Base-by-base conservation (phyloP, 2,329 filamentous ascomycete genomes). In the Ceratocystis alfenasii region DNA sequence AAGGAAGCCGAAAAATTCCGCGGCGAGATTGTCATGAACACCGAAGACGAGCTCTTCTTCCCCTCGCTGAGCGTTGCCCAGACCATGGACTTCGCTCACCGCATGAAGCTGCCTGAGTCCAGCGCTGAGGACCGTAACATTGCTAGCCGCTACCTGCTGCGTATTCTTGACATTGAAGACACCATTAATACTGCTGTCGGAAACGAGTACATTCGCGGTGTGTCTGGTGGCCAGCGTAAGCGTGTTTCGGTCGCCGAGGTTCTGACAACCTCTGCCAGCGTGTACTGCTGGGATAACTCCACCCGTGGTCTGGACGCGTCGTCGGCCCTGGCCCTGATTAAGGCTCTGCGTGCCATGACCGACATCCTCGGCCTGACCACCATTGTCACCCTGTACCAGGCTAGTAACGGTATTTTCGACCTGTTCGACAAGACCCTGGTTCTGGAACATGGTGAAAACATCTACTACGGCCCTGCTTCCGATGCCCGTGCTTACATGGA, bases 251-350 rank as follows among this genome's bases (percentile, higher is more conserved):
- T 86, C 69, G 79, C 83, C 61, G 83, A 86, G 73, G 82, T 82
- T 10, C 77, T 81, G 7, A 76, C 85, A 17, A 83, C 82, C 15
- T 79, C 78, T 36, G 80, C 82, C 2, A 82, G 82, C 7, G 75
- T 85, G 17, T 83, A 85, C 72, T 84, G 82, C 77, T 85, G 83
- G 83, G 83, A 90, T 71, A 90, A 90, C 77, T 86, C 82, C 50
- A 90, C 87, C 30, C 80, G 87, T 75, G 87, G 87, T 75, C 78
- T 90, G 36, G 87, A 90, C 75, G 86, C 82, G 44, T 87, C 87
- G 75, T 90, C 89, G 74, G 87, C 87, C 63, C 81, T 90, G 68
- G 87, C 89, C 74, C 90, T 90, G 73, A 86, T 83, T 75, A 87
- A 83, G 75, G 89, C 86, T 0, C 77, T 90, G 7, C 82, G 85